Evolutionary conservation across 2,329 filamentous ascomycete species (phyloP).

Genomic region (Alternaria sp.): DNA sequence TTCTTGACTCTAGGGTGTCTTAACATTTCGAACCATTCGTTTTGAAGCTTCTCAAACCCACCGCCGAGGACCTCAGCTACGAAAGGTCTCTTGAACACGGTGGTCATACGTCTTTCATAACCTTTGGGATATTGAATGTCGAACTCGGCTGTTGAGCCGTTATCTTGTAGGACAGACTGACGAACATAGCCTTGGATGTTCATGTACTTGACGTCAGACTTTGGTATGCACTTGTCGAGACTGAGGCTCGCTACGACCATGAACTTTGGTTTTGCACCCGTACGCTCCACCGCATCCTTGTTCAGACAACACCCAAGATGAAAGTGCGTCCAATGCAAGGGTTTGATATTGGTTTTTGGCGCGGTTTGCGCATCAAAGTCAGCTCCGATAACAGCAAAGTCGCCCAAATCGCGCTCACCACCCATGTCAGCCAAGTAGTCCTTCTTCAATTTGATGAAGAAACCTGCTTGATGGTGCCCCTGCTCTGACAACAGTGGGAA

Average conservation of each 20-base stretch:
- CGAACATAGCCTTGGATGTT: constrained; percentile 54
- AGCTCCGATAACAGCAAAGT: constrained; percentile 82
- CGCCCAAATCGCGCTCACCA: constrained; percentile 71
- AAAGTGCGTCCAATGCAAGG: constrained; percentile 80
- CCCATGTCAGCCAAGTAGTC: constrained; percentile 82
- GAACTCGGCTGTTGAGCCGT: constrained; percentile 33
- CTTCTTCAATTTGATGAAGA: constrained; percentile 88
- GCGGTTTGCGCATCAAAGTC: constrained; percentile 73
- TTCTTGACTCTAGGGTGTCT: constrained; percentile 81
- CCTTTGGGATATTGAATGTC: constrained; percentile 31
- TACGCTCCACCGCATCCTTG: constrained; percentile 65
- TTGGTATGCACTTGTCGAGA: constrained; percentile 59
- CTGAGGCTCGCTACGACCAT: constrained; percentile 67
- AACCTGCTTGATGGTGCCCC: constrained; percentile 44
- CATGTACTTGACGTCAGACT: constrained; percentile 54
- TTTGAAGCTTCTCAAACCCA: constrained; percentile 76
- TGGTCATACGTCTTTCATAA: constrained; percentile 48
- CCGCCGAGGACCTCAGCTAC: constrained; percentile 84
- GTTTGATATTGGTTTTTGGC: constrained; percentile 61
- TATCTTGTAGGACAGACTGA: constrained; percentile 36
- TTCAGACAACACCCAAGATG: constrained; percentile 80
- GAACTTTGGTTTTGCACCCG: constrained; percentile 66
- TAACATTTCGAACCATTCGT: constrained; percentile 75
- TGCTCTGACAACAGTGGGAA: constrained; percentile 58
- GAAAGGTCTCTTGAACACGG: constrained; percentile 73